phyloP scores from a whole-genome alignment of 1,284 basidiomycete genomes.

The Cerioporus squamosus region DNA sequence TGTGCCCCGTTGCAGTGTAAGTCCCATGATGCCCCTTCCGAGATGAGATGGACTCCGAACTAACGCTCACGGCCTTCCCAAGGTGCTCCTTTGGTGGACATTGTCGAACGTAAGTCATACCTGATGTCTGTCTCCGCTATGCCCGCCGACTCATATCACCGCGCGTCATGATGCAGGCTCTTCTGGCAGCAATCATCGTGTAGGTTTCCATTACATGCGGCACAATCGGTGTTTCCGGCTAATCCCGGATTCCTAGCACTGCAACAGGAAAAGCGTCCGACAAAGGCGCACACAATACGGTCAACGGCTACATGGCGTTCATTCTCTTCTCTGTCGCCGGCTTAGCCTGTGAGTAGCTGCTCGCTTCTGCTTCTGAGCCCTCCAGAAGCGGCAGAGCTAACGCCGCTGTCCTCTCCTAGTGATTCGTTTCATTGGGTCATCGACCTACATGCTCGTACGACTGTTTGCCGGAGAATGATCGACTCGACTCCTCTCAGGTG shows the following conservation, averaged over 20 bases:
- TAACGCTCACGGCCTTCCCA: conserved; percentile 11
- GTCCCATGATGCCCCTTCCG: conserved; percentile 14
- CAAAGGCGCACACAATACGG: conserved; percentile 50
- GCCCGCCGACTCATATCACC: conserved; percentile 5
- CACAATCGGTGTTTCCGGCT: conserved; percentile 16
- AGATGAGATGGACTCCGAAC: conserved; percentile 8
- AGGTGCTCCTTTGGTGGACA: conserved; percentile 83
- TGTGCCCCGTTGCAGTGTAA: conserved; percentile 25
- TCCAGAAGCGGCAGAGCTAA: conserved; percentile 1
- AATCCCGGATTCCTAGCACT: conserved; percentile 39
- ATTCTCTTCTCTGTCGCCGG: conserved; percentile 85
- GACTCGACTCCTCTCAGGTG: neutral
- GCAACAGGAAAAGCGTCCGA: conserved; percentile 53
- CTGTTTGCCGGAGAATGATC: conserved; percentile 81
- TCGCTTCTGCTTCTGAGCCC: conserved; percentile 1
- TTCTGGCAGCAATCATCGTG: conserved; percentile 76
- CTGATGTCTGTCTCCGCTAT: conserved; percentile 57
- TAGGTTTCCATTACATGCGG: conserved; percentile 33
- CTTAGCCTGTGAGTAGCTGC: conserved; percentile 69
- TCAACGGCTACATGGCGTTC: conserved; percentile 83
- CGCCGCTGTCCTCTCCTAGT: conserved; percentile 46
- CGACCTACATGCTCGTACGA: conserved; percentile 78
- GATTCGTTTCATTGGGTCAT: conserved; percentile 81
- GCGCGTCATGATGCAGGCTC: conserved; percentile 46
- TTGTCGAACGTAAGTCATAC: conserved; percentile 77